phyloP scores from a whole-genome alignment of 1,139 yeast species.

The Nakaseomyces sp. region DNA sequence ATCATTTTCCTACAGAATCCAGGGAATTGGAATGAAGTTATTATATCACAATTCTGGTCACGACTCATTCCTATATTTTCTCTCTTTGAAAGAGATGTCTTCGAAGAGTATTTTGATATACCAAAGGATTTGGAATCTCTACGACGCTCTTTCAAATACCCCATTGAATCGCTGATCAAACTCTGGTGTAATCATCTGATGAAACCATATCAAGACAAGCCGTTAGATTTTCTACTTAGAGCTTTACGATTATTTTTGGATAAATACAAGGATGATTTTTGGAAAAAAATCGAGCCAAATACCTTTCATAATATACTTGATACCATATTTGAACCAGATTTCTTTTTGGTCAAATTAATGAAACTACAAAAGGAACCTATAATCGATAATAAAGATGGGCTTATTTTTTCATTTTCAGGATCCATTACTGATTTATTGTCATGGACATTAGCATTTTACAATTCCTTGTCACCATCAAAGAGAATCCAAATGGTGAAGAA shows the following conservation, averaged over 20 bases:
- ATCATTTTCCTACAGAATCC: slow-evolving; percentile 48
- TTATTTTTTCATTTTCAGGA: slow-evolving; percentile 19
- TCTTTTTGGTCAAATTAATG: slow-evolving; percentile 21
- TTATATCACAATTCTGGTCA: slow-evolving; percentile 48
- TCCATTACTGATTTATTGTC: slow-evolving; percentile 30
- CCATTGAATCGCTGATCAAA: slow-evolving; percentile 39
- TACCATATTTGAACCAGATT: slow-evolving; percentile 33
- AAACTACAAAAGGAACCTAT: slow-evolving; percentile 24
- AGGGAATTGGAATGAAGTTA: slow-evolving; percentile 36
- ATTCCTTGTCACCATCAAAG: slow-evolving; percentile 27
- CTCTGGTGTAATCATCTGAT: slow-evolving; percentile 35
- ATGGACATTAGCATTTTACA: slow-evolving; percentile 31
- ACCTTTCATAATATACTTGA: slow-evolving; percentile 47
- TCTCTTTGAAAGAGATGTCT: slow-evolving; percentile 35
- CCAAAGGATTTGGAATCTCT: slow-evolving; percentile 41
- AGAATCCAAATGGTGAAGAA: slow-evolving; percentile 32
- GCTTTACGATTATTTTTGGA: slow-evolving; percentile 39
- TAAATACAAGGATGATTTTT: slow-evolving; percentile 38
- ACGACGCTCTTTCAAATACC: slow-evolving; percentile 35
- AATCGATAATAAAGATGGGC: slow-evolving; percentile 29
- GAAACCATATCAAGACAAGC: slow-evolving; percentile 43
- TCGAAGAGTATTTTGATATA: slow-evolving; percentile 35
- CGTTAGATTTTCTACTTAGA: slow-evolving; percentile 47
- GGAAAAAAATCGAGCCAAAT: slow-evolving; percentile 45
- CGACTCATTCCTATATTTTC: slow-evolving; percentile 37